These are phyloP conservation scores for Phytomonas sp. DNA, from an alignment of 208 protist genomes.

Conservation along the genomic window DNA sequence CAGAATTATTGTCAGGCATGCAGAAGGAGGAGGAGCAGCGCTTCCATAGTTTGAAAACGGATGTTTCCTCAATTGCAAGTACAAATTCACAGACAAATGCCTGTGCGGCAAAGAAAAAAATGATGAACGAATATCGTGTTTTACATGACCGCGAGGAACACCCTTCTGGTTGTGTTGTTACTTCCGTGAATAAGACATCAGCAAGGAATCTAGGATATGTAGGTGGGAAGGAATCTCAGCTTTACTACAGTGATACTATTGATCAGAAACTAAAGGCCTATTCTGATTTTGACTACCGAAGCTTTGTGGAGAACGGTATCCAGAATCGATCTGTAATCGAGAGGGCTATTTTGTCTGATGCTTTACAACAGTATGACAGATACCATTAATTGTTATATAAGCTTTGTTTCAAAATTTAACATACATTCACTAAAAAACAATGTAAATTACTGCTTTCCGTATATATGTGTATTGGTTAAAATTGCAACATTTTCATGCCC, in stretches of 20 bases:
- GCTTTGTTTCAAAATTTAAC: neutral
- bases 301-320: slow-evolving; percentile 49
- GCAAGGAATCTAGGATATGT: slow-evolving; percentile 35
- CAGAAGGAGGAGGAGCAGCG: slow-evolving; percentile 34
- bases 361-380: slow-evolving; percentile 57
- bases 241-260: slow-evolving; percentile 46
- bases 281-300: slow-evolving; percentile 71
- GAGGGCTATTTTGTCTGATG: slow-evolving; percentile 72
- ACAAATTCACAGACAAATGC: neutral
- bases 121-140: slow-evolving; percentile 40
- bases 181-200: neutral
- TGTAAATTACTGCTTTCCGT: neutral
- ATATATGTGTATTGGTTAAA: neutral
- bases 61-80: neutral
- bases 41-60: slow-evolving; percentile 18
- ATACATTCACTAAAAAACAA: neutral
- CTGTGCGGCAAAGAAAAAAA: slow-evolving; percentile 20
- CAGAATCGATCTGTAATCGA: slow-evolving; percentile 48
- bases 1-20: slow-evolving; percentile 40
- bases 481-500: neutral
- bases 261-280: slow-evolving; percentile 32
- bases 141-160: slow-evolving; percentile 10
- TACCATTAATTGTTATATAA: slow-evolving; percentile 14
- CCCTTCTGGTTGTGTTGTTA: neutral
- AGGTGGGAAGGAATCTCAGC: slow-evolving; percentile 16